These are phyloP conservation scores for Penicillium sp. DNA, from an alignment of 2,329 filamentous ascomycete species.

Conservation along the genomic window DNA sequence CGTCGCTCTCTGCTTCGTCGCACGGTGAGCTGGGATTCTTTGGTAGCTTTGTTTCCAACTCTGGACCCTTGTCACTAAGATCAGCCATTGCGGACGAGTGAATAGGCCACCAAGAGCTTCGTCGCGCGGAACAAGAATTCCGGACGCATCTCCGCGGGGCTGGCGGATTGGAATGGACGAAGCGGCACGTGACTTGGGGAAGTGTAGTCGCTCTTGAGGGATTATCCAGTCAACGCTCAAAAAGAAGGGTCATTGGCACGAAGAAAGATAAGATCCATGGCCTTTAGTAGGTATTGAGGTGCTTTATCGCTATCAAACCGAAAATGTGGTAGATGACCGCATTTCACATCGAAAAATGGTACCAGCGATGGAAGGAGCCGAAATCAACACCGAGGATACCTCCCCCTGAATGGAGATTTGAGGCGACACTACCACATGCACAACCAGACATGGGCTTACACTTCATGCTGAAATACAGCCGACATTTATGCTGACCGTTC, in stretches of 20 bases:
- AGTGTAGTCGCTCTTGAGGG: neutral
- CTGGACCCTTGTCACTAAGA: neutral
- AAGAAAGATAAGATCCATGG: no score
- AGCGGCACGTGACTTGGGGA: neutral
- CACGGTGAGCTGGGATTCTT: slow-evolving; percentile 14
- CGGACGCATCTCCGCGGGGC: neutral
- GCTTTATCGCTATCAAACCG: no score
- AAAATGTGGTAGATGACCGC: no score
- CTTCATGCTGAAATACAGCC: neutral
- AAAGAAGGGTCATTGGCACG: no score
- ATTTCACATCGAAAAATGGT: no score
- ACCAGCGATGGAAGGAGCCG: no score
- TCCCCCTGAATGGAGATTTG: no score
- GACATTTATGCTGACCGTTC: neutral
- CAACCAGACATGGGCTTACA: neutral
- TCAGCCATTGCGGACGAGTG: slow-evolving; percentile 26
- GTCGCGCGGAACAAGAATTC: neutral
- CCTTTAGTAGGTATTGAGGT: no score
- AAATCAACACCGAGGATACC: no score
- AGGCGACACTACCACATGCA: neutral
- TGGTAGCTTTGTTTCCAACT: neutral
- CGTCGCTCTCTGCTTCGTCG: slow-evolving; percentile 38
- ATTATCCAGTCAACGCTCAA: no score
- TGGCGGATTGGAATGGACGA: neutral
- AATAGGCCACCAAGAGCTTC: neutral